Evolutionary conservation across 768 basidiomycete genomes (phyloP).

Genomic region (Neoboletus subvelutipes): DNA sequence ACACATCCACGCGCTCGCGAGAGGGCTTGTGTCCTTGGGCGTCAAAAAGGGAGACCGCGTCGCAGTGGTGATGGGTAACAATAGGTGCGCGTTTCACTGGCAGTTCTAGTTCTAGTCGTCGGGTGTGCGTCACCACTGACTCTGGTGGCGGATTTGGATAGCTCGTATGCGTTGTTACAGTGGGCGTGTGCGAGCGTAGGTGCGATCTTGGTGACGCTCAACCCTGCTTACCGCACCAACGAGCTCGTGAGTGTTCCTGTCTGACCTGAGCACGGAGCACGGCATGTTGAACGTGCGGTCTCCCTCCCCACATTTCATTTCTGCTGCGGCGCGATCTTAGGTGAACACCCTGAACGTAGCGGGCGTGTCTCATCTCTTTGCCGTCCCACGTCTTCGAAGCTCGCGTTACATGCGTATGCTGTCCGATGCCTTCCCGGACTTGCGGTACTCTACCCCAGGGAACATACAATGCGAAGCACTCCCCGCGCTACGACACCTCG

Average conservation of each 20-base stretch:
- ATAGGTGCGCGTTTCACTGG: constrained; percentile 49
- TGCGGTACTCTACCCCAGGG: constrained; percentile 49
- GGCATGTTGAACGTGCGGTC: not conserved
- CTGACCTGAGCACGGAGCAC: not conserved
- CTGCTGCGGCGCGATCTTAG: constrained; percentile 34
- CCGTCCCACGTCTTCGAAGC: constrained; percentile 66
- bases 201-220: constrained; percentile 80
- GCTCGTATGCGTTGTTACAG: constrained; percentile 77
- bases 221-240: constrained; percentile 72
- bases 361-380: constrained; percentile 65
- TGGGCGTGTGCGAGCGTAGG: constrained; percentile 87
- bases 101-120: not conserved
- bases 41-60: constrained; percentile 76
- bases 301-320: not conserved
- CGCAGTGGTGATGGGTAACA: constrained; percentile 83
- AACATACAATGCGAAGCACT: constrained; percentile 56
- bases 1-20: constrained; percentile 64
- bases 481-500: constrained; percentile 60
- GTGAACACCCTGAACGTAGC: constrained; percentile 60
- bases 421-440: constrained; percentile 53
- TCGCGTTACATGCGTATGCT: constrained; percentile 66
- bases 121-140: not conserved
- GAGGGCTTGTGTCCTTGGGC: constrained; percentile 68
- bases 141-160: constrained; percentile 26
- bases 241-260: constrained; percentile 55